Conservation (phyloP, 371 early-diverging fungal genomes). For the Encephalitozoon hellem region DNA sequence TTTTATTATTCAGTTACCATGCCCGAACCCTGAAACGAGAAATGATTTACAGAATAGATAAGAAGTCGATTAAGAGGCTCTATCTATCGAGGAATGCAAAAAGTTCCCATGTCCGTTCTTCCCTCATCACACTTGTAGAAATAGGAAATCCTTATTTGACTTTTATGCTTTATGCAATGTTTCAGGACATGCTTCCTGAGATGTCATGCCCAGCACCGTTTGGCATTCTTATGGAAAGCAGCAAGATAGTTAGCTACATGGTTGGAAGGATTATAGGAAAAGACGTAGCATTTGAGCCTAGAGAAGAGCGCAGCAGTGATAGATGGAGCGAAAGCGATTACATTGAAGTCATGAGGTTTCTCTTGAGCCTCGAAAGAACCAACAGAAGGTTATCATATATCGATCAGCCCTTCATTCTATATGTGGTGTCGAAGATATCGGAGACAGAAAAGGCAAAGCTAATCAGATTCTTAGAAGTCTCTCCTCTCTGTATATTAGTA, state of each 20-base stretch:
- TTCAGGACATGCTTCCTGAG: background rate
- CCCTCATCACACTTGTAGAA: background rate
- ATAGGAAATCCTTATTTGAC: background rate
- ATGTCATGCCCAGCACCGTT: background rate
- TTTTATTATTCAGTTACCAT: background rate
- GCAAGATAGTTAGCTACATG: background rate
- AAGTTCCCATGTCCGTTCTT: background rate
- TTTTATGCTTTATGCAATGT: background rate
- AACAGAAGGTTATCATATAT: background rate
- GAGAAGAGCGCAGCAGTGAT: background rate
- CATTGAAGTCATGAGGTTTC: background rate
- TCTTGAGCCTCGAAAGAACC: background rate
- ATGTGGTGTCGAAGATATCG: background rate
- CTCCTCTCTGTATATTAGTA: slow-evolving; percentile 17
- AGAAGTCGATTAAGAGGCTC: background rate
- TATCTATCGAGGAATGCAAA: background rate
- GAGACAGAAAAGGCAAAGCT: background rate
- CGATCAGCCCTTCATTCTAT: background rate
- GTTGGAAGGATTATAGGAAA: background rate
- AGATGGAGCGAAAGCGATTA: background rate
- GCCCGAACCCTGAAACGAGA: background rate
- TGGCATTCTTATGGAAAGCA: background rate
- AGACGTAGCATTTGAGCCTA: background rate
- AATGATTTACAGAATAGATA: background rate
- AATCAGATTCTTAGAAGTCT: background rate